These are phyloP conservation scores for Hirschioporus abietinus DNA, from an alignment of 768 basidiomycete species.

Conservation along the genomic window DNA sequence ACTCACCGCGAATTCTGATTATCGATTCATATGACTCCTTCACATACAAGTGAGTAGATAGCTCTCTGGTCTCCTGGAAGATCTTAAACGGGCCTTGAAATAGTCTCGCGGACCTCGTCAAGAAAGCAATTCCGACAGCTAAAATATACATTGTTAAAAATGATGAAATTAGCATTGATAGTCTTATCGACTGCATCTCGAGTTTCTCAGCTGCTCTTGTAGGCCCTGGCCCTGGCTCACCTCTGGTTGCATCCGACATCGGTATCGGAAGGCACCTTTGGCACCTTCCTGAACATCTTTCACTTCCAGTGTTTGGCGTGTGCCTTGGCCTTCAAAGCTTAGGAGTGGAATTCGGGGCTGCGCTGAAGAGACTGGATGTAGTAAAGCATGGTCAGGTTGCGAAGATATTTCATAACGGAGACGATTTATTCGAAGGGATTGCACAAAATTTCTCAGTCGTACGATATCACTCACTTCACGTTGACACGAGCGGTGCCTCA, in stretches of 20 bases:
- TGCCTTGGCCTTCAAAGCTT: constrained; percentile 81
- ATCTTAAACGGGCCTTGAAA: constrained; percentile 5
- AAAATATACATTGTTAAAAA: constrained; percentile 70
- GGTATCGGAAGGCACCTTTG: constrained; percentile 69
- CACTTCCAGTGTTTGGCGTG: constrained; percentile 77
- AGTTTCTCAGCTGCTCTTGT: constrained; percentile 68
- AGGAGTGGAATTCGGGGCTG: constrained; percentile 57
- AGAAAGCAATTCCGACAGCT: constrained; percentile 54
- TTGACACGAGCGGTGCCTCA: constrained; percentile 24
- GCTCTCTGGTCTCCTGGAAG: background rate
- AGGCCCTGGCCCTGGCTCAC: constrained; percentile 81
- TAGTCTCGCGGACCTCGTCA: constrained; percentile 71
- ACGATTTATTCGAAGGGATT: constrained; percentile 57
- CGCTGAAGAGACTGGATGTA: constrained; percentile 48
- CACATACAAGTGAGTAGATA: constrained; percentile 69
- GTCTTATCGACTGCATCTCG: constrained; percentile 47
- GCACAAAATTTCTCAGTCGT: constrained; percentile 50
- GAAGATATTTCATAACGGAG: constrained; percentile 48
- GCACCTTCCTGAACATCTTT: constrained; percentile 44
- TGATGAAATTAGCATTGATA: constrained; percentile 46
- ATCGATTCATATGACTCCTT: constrained; percentile 87
- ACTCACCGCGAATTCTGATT: constrained; percentile 51
- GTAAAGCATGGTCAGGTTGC: constrained; percentile 84
- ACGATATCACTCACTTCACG: constrained; percentile 77
- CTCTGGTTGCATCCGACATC: constrained; percentile 52